Evolutionary conservation across 192 early-diverging fungal genomes (phyloP), one percentile per base, ranked within the genome.

Genomic region (Dispira parvispora): DNA sequence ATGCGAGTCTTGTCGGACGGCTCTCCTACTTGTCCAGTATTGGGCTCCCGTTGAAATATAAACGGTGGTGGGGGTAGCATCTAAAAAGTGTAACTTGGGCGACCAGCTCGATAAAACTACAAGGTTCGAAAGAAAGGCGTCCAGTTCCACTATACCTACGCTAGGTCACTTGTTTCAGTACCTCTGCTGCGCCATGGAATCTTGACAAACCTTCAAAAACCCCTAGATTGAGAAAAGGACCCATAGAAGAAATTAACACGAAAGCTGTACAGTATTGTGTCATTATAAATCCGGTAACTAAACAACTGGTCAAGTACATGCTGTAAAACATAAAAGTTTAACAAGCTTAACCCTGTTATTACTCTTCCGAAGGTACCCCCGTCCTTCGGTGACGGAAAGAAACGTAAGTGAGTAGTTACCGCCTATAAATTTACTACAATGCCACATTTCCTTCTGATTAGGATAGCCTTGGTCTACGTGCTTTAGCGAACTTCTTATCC

Each of bases 71-170:
- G 49, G n/a, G n/a, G n/a, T 4, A 18, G 49, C 16, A 18, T 1
- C 49, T 50, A 23, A 23, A 23, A 23, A 23, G 1, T 1, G 4
- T 18, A 63, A n/a, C 26, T 63, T 68, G 18, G 70, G 44, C 21
- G 62, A 62, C 1, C n/a, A 76, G 11, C 46, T 68, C 69, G 55
- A 76, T 43, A 26, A 63, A 66, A 69, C 73, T 76, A 27, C 73
- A 71, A 61, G 71, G 73, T 26, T 76, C 75, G 63, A 68, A 73
- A 8, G 75, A 73, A 13, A 76, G 68, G 45, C 73, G 75, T 8
- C 75, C 75, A 53, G 71, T 63, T 13, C 75, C 68, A 12, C 71
- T 69, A 65, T 71, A 76, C 43, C 71, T 76, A 28, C 69, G 71
- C 61, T 71, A 76, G 14, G 69, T 62, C 4, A 71, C 71, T 16